Evolutionary conservation across 768 basidiomycete genomes (phyloP).

Genomic region (Filobasidium floriforme): DNA sequence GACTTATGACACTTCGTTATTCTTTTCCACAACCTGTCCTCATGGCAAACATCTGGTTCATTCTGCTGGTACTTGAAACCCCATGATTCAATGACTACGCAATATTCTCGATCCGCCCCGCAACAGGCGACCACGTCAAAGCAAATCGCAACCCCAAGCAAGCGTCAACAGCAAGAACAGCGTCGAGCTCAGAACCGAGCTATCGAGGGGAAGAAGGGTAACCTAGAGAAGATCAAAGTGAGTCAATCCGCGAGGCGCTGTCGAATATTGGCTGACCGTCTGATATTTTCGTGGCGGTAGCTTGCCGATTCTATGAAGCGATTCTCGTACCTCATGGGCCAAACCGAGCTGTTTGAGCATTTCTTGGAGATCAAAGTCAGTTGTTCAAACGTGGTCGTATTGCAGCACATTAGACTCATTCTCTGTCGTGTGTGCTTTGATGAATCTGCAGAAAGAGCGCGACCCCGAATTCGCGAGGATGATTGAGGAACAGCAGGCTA

Average conservation of each 20-base stretch:
- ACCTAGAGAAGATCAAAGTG: slow-evolving; percentile 84
- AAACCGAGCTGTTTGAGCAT: slow-evolving; percentile 96
- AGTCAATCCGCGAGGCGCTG: background rate
- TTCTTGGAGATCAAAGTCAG: slow-evolving; percentile 91
- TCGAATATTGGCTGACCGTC: too few species aligned
- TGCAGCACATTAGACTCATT: background rate
- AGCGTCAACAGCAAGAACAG: slow-evolving; percentile 38
- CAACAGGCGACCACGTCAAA: slow-evolving; percentile 14
- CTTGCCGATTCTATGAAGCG: slow-evolving; percentile 89
- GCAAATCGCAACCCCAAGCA: slow-evolving; percentile 15
- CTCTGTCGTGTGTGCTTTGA: background rate
- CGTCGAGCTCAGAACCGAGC: slow-evolving; percentile 56
- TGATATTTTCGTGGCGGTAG: slow-evolving; percentile 46
- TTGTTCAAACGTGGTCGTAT: too few species aligned
- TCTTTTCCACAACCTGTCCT: background rate
- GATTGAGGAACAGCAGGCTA: slow-evolving; percentile 63
- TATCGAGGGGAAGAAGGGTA: slow-evolving; percentile 67
- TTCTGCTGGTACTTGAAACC: too few species aligned
- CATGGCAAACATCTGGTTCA: background rate
- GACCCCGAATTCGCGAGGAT: slow-evolving; percentile 89
- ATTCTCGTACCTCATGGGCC: slow-evolving; percentile 93
- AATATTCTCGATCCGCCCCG: slow-evolving; percentile 6
- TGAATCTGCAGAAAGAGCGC: slow-evolving; percentile 59
- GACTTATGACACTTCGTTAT: background rate
- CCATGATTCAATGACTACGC: too few species aligned